A percentile compares a stretch with the other conserved stretches of the same genome.
These are phyloP conservation scores for Cyclotella distinguenda DNA, from an alignment of 108 stramenopile species.

Conservation along the genomic window DNA sequence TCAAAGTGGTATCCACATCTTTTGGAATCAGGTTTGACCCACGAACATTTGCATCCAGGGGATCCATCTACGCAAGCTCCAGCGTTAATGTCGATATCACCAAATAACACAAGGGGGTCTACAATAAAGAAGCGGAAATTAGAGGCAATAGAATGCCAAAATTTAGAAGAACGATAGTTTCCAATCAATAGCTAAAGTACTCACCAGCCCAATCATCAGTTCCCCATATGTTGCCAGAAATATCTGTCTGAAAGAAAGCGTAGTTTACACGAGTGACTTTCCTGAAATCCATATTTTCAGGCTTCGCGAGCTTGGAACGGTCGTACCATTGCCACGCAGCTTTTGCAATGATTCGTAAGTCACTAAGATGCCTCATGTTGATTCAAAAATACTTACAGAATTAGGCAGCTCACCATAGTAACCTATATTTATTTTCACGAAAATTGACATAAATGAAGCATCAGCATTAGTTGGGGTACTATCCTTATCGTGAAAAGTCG, in stretches of 20 bases:
- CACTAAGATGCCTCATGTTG: neutral
- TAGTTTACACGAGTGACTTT: conserved; percentile 41
- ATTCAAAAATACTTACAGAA: neutral
- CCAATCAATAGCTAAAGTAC: neutral
- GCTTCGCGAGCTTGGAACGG: conserved; percentile 28
- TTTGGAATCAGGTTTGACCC: conserved; percentile 3
- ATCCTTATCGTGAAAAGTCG: too few species aligned
- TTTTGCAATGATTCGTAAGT: neutral
- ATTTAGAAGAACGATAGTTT: neutral
- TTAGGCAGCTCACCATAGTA: conserved; percentile 11
- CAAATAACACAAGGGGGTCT: conserved; percentile 14
- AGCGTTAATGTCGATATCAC: conserved; percentile 3
- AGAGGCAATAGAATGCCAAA: neutral
- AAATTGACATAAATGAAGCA: neutral
- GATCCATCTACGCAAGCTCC: conserved; percentile 7
- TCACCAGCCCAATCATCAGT: conserved; percentile 36
- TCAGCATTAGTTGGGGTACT: too few species aligned
- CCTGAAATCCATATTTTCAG: conserved; percentile 35
- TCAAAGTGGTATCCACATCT: conserved; percentile 12
- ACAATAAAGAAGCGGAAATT: neutral
- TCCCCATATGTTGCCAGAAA: conserved; percentile 26
- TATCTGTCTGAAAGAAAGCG: conserved; percentile 39
- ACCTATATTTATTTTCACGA: neutral
- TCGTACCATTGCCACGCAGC: conserved; percentile 50
- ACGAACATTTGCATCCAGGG: conserved; percentile 29